Percentiles rank a stretch among this genome's conserved stretches.
phyloP scores from a whole-genome alignment of 257 asterid genomes.

The Solanum peruvianum region DNA sequence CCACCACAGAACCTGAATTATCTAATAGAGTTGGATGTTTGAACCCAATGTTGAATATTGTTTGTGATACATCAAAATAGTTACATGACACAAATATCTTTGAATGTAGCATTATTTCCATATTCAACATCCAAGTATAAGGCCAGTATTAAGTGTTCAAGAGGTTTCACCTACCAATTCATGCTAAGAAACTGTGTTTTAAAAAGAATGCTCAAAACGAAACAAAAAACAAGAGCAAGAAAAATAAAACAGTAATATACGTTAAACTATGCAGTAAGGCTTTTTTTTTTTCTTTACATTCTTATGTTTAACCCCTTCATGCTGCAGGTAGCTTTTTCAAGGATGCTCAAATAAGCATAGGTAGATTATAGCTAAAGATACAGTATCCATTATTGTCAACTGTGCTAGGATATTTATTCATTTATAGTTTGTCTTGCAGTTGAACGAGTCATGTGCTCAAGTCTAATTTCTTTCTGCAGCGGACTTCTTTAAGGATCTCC shows the following conservation, averaged over 20 bases:
- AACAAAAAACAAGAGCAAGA: neutral
- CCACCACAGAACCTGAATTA: neutral
- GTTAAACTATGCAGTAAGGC: neutral
- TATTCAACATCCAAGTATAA: neutral
- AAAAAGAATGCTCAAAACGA: neutral
- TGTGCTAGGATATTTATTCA: neutral
- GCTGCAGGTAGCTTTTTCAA: slow-evolving; percentile 86
- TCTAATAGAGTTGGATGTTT: neutral
- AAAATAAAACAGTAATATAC: neutral
- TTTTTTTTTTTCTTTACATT: slow-evolving; percentile 6
- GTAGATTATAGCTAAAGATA: slow-evolving; percentile 35
- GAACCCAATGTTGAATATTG: neutral
- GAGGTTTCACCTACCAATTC: neutral
- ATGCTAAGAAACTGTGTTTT: neutral
- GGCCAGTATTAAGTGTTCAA: neutral
- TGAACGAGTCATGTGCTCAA: slow-evolving; percentile 7
- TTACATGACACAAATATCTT: neutral
- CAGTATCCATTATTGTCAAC: slow-evolving; percentile 1
- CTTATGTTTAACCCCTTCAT: slow-evolving; percentile 52
- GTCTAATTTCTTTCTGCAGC: slow-evolving; percentile 27
- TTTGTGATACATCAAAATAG: neutral
- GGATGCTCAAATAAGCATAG: slow-evolving; percentile 87
- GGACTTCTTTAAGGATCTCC: slow-evolving; percentile 89
- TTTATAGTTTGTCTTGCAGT: neutral
- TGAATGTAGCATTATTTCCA: neutral